Evolutionary conservation across 2,329 filamentous ascomycete species (phyloP).

Genomic region (Colletotrichum sansevieriae): DNA sequence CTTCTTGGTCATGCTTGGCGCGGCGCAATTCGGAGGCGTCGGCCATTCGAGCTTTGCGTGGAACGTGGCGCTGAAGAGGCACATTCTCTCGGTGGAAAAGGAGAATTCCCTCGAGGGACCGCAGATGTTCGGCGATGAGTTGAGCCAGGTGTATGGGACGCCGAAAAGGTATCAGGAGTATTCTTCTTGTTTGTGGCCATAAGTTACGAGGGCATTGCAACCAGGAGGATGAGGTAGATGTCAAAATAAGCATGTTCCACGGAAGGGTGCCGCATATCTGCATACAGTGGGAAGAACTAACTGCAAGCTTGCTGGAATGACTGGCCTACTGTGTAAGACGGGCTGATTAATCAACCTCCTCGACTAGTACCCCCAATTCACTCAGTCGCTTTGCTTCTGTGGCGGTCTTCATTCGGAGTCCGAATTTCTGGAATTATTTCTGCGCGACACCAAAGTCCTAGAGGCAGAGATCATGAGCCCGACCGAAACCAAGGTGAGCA

Average conservation of each 20-base stretch:
- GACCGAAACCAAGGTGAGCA: not conserved
- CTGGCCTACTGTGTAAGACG: not conserved
- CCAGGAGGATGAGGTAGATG: too few relatives aligned
- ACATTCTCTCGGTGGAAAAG: conserved; percentile 32
- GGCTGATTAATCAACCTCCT: conserved; percentile 13
- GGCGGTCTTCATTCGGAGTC: too few relatives aligned
- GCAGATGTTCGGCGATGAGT: conserved; percentile 23
- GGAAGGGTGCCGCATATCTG: too few relatives aligned
- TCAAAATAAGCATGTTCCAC: too few relatives aligned
- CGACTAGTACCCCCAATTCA: too few relatives aligned
- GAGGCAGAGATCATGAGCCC: not conserved
- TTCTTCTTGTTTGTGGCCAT: conserved; percentile 30
- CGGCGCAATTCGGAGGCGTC: conserved; percentile 50
- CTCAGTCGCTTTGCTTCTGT: too few relatives aligned
- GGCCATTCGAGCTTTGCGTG: conserved; percentile 51
- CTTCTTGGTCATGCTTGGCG: conserved; percentile 50
- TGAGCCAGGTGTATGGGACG: conserved; percentile 20
- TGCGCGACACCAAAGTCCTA: too few relatives aligned
- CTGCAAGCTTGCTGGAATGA: too few relatives aligned
- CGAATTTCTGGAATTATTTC: too few relatives aligned
- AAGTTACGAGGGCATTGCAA: not conserved
- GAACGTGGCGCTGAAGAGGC: conserved; percentile 50
- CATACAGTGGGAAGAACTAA: not conserved
- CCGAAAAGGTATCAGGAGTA: conserved; percentile 27
- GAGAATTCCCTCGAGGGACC: not conserved